Evolutionary conservation across 108 stramenopile species (phyloP).

Genomic region (Stephanodiscus triporus): DNA sequence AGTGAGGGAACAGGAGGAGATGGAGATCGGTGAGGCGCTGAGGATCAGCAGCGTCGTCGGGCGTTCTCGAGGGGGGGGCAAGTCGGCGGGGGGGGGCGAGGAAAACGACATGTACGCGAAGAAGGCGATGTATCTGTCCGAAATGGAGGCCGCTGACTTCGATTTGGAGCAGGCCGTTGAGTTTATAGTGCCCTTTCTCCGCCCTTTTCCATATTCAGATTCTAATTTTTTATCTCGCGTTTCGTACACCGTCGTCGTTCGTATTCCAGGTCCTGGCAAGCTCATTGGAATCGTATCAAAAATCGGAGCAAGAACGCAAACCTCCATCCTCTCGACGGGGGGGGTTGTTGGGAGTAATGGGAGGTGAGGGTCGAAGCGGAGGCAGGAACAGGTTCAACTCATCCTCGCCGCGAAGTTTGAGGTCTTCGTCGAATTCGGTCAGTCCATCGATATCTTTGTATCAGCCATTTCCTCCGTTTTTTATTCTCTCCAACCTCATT

Average conservation of each 20-base stretch:
- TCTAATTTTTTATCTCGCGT: neutral
- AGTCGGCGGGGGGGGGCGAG: neutral
- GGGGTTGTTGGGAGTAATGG: neutral
- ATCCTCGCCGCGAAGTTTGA: conserved; percentile 28
- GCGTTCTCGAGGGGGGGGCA: neutral
- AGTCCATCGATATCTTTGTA: conserved; percentile 6
- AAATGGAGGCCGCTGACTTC: conserved; percentile 80
- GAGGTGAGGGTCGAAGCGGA: neutral
- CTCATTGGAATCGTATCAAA: conserved; percentile 61
- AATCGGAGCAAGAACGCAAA: conserved; percentile 66
- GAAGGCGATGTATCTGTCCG: conserved; percentile 70
- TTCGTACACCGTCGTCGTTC: no score
- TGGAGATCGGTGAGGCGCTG: conserved; percentile 30
- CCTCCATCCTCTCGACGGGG: conserved; percentile 45
- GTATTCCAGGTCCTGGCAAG: conserved; percentile 53
- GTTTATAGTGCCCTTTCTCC: neutral
- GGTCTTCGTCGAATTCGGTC: conserved; percentile 41
- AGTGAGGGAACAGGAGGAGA: conserved; percentile 24
- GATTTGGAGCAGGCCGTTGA: conserved; percentile 80
- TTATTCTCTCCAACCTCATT: no score
- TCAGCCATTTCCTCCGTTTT: neutral
- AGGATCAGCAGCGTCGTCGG: conserved; percentile 7
- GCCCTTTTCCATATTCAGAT: neutral
- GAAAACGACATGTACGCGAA: conserved; percentile 58
- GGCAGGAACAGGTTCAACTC: conserved; percentile 36